These are phyloP conservation scores for Lipomyces anomalus DNA, from an alignment of 805 yeast species.

Conservation along the genomic window DNA sequence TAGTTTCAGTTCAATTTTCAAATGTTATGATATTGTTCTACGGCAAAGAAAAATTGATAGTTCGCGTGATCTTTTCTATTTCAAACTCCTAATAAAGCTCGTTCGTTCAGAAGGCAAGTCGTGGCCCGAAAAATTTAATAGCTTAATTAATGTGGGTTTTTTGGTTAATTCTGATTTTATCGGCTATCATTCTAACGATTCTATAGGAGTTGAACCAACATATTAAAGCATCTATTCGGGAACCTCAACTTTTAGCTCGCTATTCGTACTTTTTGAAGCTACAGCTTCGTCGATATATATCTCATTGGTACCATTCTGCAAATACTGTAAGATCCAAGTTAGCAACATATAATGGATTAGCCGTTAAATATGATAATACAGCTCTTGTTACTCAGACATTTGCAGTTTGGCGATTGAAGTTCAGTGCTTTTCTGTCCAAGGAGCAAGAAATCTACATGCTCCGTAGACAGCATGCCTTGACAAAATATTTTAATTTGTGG, in stretches of 20 bases:
- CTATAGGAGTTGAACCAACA: too few relatives aligned
- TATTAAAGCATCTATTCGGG: constrained; percentile 7
- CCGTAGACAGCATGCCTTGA: too few relatives aligned
- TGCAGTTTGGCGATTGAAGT: constrained; percentile 11
- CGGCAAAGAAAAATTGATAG: constrained; percentile 13
- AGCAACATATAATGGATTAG: too few relatives aligned
- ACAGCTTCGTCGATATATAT: constrained; percentile 5
- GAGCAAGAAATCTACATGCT: too few relatives aligned
- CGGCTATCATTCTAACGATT: too few relatives aligned
- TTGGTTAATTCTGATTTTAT: not conserved
- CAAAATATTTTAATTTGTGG: too few relatives aligned
- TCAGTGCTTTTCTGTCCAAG: constrained; percentile 1
- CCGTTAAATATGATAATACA: constrained; percentile 13
- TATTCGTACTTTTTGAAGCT: constrained; percentile 4
- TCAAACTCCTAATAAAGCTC: constrained; percentile 17
- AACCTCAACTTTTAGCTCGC: constrained; percentile 12
- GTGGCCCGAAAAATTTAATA: constrained; percentile 20
- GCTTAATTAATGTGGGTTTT: constrained; percentile 5
- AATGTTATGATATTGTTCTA: constrained; percentile 17
- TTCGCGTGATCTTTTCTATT: constrained; percentile 14
- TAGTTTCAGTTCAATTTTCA: constrained; percentile 15
- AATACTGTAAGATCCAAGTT: too few relatives aligned
- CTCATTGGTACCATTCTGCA: too few relatives aligned
- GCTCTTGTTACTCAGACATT: constrained; percentile 8
- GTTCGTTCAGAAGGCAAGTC: constrained; percentile 13